These are phyloP conservation scores for Rehmannia glutinosa DNA, from an alignment of 257 asterid species.

Conservation along the genomic window DNA sequence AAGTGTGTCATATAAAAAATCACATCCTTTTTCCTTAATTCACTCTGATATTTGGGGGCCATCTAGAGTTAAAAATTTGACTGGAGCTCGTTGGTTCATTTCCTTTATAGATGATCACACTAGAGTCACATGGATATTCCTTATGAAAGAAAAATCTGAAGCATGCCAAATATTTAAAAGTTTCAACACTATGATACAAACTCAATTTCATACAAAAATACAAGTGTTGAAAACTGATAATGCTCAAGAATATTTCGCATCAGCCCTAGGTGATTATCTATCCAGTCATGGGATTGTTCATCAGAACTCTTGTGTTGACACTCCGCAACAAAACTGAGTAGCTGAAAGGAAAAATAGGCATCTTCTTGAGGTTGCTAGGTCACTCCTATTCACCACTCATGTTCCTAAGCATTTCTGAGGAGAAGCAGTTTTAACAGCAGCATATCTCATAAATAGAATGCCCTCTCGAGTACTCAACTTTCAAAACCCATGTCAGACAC, in stretches of 20 bases:
- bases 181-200: background rate
- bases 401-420: background rate
- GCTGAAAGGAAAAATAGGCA: no score
- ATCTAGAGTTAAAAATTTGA: background rate
- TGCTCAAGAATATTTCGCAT: background rate
- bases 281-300: no score
- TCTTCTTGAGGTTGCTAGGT: no score
- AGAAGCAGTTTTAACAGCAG: background rate
- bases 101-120: slow-evolving; percentile 1
- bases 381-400: background rate
- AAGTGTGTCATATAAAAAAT: no score
- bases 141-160: slow-evolving; percentile 2
- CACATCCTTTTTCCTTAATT: no score
- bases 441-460: background rate
- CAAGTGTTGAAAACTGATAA: background rate
- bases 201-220: background rate
- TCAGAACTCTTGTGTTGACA: no score
- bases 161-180: background rate
- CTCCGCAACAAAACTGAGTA: no score
- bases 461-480: background rate
- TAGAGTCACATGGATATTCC: background rate
- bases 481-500: background rate
- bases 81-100: background rate
- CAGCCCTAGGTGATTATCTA: no score
- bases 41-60: no score